phyloP scores from a whole-genome alignment of 2,329 filamentous ascomycete species.

The Alternaria ethzedia region DNA sequence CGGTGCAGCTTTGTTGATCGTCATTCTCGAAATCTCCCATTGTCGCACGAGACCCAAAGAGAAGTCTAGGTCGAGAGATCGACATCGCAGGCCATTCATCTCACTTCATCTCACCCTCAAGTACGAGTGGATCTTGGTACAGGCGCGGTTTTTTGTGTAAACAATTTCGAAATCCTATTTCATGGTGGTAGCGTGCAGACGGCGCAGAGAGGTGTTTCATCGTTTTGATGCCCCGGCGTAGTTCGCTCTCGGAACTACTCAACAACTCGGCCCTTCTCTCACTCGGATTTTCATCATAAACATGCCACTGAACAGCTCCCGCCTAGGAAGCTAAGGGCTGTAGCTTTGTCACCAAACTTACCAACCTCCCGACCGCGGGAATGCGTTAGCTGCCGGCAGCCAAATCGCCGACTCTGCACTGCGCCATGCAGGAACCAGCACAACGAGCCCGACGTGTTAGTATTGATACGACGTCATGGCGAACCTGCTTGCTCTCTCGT shows the following conservation, averaged over 20 bases:
- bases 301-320: neutral
- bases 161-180: neutral
- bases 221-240: neutral
- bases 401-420: slow-evolving; percentile 4
- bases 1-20: neutral
- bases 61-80: slow-evolving; percentile 7
- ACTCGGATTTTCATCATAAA: neutral
- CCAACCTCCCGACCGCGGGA: slow-evolving; percentile 5
- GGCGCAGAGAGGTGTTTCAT: neutral
- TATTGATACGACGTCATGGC: neutral
- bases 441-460: neutral
- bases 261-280: neutral
- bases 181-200: neutral
- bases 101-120: slow-evolving; percentile 1
- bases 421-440: neutral
- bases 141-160: neutral
- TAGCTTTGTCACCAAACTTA: slow-evolving; percentile 2
- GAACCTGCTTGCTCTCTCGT: neutral
- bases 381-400: slow-evolving; percentile 8
- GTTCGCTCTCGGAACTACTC: slow-evolving; percentile 1
- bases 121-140: neutral
- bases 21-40: neutral
- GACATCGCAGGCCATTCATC: neutral
- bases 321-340: slow-evolving; percentile 1
- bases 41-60: neutral